A percentile compares a stretch with the other conserved stretches of the same genome.
phyloP scores from a whole-genome alignment of 2,329 filamentous ascomycete species.

The Biscogniauxia mediterranea region DNA sequence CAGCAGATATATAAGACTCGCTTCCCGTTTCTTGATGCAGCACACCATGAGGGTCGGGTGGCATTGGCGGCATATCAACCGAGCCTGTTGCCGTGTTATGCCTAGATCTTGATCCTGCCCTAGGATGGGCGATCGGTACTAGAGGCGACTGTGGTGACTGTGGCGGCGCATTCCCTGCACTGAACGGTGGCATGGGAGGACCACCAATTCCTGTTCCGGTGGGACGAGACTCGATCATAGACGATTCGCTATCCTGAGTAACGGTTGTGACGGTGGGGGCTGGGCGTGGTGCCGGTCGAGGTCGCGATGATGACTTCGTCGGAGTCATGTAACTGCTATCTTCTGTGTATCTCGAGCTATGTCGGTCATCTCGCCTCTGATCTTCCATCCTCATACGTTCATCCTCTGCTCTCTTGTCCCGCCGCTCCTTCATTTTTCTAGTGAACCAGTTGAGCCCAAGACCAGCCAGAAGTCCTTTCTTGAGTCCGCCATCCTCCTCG shows the following conservation, averaged over 20 bases:
- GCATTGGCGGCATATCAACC: constrained; percentile 52
- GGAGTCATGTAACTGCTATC: constrained; percentile 62
- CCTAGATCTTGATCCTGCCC: constrained; percentile 41
- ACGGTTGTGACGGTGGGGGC: constrained; percentile 30
- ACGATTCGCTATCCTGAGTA: constrained; percentile 35
- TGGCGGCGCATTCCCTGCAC: constrained; percentile 23
- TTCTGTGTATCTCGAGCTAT: constrained; percentile 65
- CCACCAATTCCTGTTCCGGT: constrained; percentile 31
- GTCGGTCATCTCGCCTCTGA: constrained; percentile 56
- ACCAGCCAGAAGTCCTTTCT: constrained; percentile 58
- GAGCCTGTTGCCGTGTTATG: constrained; percentile 34
- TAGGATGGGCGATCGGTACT: constrained; percentile 23
- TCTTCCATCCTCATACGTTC: constrained; percentile 46
- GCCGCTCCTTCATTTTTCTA: constrained; percentile 60
- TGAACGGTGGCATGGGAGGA: constrained; percentile 40
- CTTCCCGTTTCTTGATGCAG: constrained; percentile 42
- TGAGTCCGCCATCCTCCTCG: constrained; percentile 42
- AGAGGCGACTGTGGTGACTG: constrained; percentile 21
- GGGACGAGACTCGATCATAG: constrained; percentile 40
- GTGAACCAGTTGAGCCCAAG: constrained; percentile 68
- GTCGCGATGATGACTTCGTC: constrained; percentile 36
- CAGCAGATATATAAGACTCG: constrained; percentile 42
- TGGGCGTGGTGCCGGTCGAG: constrained; percentile 27
- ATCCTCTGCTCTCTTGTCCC: constrained; percentile 51
- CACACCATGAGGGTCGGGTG: constrained; percentile 50